These are phyloP conservation scores for Pterulicium gracile DNA, from an alignment of 1,284 basidiomycete species.

Conservation along the genomic window DNA sequence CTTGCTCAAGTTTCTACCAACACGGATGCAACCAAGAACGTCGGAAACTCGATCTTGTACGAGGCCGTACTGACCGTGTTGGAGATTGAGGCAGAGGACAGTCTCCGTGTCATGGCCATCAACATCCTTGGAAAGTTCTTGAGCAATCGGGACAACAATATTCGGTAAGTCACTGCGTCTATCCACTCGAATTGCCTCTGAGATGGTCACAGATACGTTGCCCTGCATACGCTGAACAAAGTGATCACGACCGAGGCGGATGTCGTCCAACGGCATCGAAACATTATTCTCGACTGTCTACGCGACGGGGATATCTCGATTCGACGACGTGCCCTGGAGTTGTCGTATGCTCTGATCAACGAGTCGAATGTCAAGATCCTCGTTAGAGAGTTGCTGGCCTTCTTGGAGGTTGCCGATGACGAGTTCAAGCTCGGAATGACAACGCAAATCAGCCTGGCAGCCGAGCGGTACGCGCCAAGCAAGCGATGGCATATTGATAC, in stretches of 20 bases:
- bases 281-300: constrained; percentile 96
- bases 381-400: constrained; percentile 87
- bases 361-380: constrained; percentile 91
- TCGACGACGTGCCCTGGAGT: constrained; percentile 88
- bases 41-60: constrained; percentile 96
- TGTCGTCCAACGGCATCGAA: constrained; percentile 95
- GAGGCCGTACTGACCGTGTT: constrained; percentile 97
- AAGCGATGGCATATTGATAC: constrained; percentile 99
- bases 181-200: too few relatives aligned
- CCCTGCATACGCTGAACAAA: constrained; percentile 97
- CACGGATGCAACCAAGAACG: constrained; percentile 96
- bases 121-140: constrained; percentile 99
- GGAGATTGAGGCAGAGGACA: constrained; percentile 95
- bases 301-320: constrained; percentile 99
- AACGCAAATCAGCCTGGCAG: constrained; percentile 93
- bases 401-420: constrained; percentile 97
- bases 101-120: constrained; percentile 97
- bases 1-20: constrained; percentile 98
- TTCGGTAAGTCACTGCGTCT: constrained; percentile 56
- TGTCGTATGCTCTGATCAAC: constrained; percentile 97
- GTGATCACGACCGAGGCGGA: constrained; percentile 98
- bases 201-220: constrained; percentile 87
- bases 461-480: constrained; percentile 95
- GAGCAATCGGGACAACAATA: constrained; percentile 98
- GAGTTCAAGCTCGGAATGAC: constrained; percentile 99